Evolutionary conservation across 2,329 filamentous ascomycete genomes (phyloP).

Genomic region (Malbranchea zuffiana): DNA sequence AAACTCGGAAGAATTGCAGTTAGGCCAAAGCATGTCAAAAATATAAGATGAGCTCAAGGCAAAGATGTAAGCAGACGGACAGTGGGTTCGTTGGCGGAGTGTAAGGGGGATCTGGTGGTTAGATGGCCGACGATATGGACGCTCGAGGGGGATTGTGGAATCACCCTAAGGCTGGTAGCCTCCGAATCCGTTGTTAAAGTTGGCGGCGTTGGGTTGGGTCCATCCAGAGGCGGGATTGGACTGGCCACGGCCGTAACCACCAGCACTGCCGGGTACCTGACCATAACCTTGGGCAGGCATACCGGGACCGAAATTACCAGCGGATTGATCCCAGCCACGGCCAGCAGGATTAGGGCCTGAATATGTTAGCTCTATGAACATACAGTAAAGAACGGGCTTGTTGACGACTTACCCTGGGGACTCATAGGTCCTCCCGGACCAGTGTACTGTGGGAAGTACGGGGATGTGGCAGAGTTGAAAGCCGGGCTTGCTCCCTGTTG

Average conservation of each 20-base stretch:
- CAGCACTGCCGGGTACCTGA: slow-evolving; percentile 56
- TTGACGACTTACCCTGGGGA: slow-evolving; percentile 39
- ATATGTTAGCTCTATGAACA: neutral
- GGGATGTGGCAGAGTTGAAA: slow-evolving; percentile 62
- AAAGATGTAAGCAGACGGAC: slow-evolving; percentile 6
- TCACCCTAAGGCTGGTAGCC: slow-evolving; percentile 46
- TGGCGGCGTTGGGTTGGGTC: slow-evolving; percentile 41
- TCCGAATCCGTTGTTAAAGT: slow-evolving; percentile 47
- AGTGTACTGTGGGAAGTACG: slow-evolving; percentile 89
- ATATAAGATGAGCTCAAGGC: slow-evolving; percentile 8
- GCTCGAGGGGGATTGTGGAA: slow-evolving; percentile 1
- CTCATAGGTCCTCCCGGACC: slow-evolving; percentile 56
- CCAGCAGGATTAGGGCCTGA: slow-evolving; percentile 48
- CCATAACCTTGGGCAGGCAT: slow-evolving; percentile 45
- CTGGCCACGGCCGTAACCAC: slow-evolving; percentile 70
- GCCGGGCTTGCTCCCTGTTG: slow-evolving; percentile 60
- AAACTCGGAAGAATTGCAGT: slow-evolving; percentile 4
- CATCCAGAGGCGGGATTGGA: slow-evolving; percentile 43
- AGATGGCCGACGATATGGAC: neutral
- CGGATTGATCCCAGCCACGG: slow-evolving; percentile 49
- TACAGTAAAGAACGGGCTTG: slow-evolving; percentile 18
- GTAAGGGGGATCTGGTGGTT: slow-evolving; percentile 1
- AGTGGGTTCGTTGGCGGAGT: neutral
- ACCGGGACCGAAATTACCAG: slow-evolving; percentile 33
- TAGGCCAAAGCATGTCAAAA: slow-evolving; percentile 2